Evolutionary conservation across 208 protist species (phyloP), one percentile per base, ranked within the genome.

Genomic region (Kentomonas sorsogonicus): DNA sequence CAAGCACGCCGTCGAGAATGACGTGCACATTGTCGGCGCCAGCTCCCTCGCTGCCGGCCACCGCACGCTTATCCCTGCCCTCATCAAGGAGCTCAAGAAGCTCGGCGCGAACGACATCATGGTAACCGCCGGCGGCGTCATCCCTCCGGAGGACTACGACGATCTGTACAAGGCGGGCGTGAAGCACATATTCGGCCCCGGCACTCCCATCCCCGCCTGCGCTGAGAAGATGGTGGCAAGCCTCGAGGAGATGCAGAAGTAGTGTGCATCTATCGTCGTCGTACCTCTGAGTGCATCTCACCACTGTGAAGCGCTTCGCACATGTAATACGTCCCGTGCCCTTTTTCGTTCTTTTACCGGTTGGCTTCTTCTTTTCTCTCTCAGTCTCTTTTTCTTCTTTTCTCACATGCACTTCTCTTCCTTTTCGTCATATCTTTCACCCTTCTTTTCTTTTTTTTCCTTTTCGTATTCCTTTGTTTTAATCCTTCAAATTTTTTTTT

Each of bases 21-120:
- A 98, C 77, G 97, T 99, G 13, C 96, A 99, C 61, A 74, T 88
- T 11, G 82, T 97, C n/a, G 89, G 93, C 40, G 72, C 95, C 10
- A 81, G 60, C 52, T 83, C 77, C 4, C 74, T 80, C 22, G 79
- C 79, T 15, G 79, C 79, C 20, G 79, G 82, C 54, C 91, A 97
- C 67, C 84, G 83, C 46, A 97, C 94, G 3, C 76, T 98, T 0
- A 82, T 98, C 30, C 94, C 93, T 39, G 62, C 83, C 48, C 85
- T 98, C 30, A 82, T 97, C 25, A 47, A 83, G 29, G 81, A 95
- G 63, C 83, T 98, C 22, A 75, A 82, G 52, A 71, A 71, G 55
- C 68, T 81, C 25, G 86, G 85, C 38, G 64, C 69, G 3, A 57
- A 77, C 34, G 70, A 91, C 45, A 82, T 81, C 34, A 63, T 94